phyloP scores from a whole-genome alignment of 2,329 filamentous ascomycete species.

The Fusarium sterilihyphosum region DNA sequence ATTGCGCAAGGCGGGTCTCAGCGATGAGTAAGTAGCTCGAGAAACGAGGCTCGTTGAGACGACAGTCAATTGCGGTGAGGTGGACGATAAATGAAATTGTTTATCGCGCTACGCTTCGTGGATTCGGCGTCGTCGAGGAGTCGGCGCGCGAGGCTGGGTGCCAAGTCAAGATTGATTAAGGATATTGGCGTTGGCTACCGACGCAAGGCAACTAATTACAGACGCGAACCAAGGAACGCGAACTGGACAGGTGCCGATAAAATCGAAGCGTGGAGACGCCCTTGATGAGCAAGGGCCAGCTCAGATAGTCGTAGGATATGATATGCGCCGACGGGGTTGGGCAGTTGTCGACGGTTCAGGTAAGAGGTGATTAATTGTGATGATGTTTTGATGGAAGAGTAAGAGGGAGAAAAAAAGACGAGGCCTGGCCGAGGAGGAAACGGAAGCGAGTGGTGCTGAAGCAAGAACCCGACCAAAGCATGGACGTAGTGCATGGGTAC shows the following conservation, averaged over 20 bases:
- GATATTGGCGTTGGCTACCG: slow-evolving; percentile 24
- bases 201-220: slow-evolving; percentile 18
- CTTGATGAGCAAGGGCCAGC: slow-evolving; percentile 13
- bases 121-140: slow-evolving; percentile 17
- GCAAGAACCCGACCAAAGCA: slow-evolving; percentile 18
- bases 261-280: background rate
- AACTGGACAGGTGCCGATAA: background rate
- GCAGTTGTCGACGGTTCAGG: slow-evolving; percentile 28
- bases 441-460: slow-evolving; percentile 33
- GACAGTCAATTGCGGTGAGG: background rate
- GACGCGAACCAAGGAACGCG: slow-evolving; percentile 33
- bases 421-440: slow-evolving; percentile 40
- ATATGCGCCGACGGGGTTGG: slow-evolving; percentile 7
- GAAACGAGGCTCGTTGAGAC: slow-evolving; percentile 22
- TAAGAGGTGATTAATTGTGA: slow-evolving; percentile 29
- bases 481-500: slow-evolving; percentile 12
- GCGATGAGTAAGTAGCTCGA: slow-evolving; percentile 21
- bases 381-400: slow-evolving; percentile 44
- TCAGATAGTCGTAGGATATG: slow-evolving; percentile 1
- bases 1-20: slow-evolving; percentile 51
- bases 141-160: slow-evolving; percentile 37
- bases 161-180: slow-evolving; percentile 15
- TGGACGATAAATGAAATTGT: background rate
- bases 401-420: slow-evolving; percentile 43
- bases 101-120: slow-evolving; percentile 15